These are phyloP conservation scores for Diddensiella transvaalensis DNA, from an alignment of 805 yeast species.

Conservation along the genomic window DNA sequence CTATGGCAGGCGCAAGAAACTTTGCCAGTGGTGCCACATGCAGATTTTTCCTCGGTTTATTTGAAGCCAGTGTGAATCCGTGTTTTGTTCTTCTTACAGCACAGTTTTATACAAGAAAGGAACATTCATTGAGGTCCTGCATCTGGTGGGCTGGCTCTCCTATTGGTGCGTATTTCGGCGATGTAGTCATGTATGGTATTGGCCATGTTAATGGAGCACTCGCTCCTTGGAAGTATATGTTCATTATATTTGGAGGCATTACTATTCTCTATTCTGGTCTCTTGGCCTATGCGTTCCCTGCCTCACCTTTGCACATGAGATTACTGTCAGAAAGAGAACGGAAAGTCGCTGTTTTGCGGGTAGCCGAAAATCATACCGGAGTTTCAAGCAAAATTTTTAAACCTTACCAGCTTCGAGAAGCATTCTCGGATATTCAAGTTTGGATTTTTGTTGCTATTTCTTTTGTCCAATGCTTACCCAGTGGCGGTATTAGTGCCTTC, in stretches of 20 bases:
- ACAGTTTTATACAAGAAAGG: constrained; percentile 50
- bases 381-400: constrained; percentile 39
- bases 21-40: constrained; percentile 46
- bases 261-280: constrained; percentile 39
- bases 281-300: constrained; percentile 35
- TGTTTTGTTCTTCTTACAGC: constrained; percentile 54
- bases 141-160: constrained; percentile 45
- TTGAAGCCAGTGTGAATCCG: constrained; percentile 56
- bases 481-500: constrained; percentile 27
- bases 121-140: constrained; percentile 45
- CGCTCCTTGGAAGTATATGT: constrained; percentile 49
- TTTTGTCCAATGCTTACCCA: constrained; percentile 29
- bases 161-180: constrained; percentile 44
- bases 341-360: constrained; percentile 32
- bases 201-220: constrained; percentile 33
- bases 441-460: constrained; percentile 29
- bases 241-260: constrained; percentile 53
- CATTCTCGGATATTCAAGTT: constrained; percentile 38
- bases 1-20: constrained; percentile 45
- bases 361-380: constrained; percentile 40
- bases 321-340: constrained; percentile 42
- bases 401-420: constrained; percentile 43
- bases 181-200: constrained; percentile 47
- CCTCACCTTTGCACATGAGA: constrained; percentile 44
- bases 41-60: constrained; percentile 49